Evolutionary conservation across 352 stramenopile species (phyloP), one percentile per base, ranked within the genome.

Genomic region (Phytophthora fragariaefolia): DNA sequence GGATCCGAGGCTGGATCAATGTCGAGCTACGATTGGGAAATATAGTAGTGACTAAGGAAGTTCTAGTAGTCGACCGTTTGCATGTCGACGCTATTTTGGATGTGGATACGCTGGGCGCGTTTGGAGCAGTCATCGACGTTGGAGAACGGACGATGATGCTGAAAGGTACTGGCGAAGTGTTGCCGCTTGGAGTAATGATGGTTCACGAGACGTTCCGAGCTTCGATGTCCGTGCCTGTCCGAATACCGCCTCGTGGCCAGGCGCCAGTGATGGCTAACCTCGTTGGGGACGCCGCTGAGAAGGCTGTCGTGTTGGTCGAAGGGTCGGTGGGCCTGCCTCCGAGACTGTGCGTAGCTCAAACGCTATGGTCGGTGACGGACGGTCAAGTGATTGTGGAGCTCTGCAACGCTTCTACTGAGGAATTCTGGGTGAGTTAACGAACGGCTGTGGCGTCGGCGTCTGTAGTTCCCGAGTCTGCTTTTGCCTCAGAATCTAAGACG

Each of bases 51-150:
- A 24, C 9, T 4, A 0, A 34, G n/a, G n/a, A 26, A 2, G 1
- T 48, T 3, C 13, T 47, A 2, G 50, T 36, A 0, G 50, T 22
- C 1, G 50, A 58, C 0, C 7, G 24, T 15, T 12, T 58, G 22
- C 18, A 36, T 22, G 10, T 20, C 3, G 50, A 48, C 9, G 34
- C 20, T 0, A 46, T 58, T 7, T 15, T 58, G 1, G 50, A 32
- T 4, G 34, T 47, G 1, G 50, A 58, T 12, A 32, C 34, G 0
- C 20, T 58, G 9, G 15, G 18, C 0, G 32, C 18, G 0, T 58
- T 58, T 13, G 30, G 22, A 6, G 50, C 50, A 2, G 50, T 58
- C 4, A 58, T 58, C 6, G 50, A 58, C 4, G 50, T 58, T 3
- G 12, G 20, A 0, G 34, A 48, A 10, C 20, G 20, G 32, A 48